Evolutionary conservation across 805 yeast genomes (phyloP), one percentile per base, ranked within the genome.

Genomic region (Starmerella sirachaensis): DNA sequence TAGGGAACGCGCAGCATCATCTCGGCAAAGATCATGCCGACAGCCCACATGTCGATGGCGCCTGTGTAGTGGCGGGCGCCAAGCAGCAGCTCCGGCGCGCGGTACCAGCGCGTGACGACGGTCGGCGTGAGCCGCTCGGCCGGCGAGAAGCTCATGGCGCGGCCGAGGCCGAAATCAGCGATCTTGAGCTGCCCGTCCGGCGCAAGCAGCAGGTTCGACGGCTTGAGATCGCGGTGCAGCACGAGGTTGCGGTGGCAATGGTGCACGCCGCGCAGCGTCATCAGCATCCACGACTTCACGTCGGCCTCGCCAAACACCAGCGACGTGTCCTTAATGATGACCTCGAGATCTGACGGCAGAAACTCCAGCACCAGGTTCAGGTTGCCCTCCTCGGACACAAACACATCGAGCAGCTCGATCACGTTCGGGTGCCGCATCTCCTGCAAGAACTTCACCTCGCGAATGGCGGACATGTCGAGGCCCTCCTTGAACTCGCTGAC

Each of bases 101-200:
- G 65, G 59, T 91, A 91, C 99, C 99, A 91, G 43, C 97, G 63
- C 2, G 99, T 91, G 1, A 91, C 98, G 4, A 91, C 99, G 46
- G 86, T 88, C 2, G 94, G 81, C 0, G 97, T 82, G 57, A 91
- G 63, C 41, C 74, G 72, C 31, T 76, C 72, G 31, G 52, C 50
- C 0, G 86, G 82, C 18, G 52, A 31, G 13, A 77, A 68, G 0
- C 93, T 88, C 41, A 83, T 63, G 2, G 86, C 72, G 45, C 98
- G 64, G 0, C 97, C 97, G 31, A 88, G 65, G 48, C 98, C 98
- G 64, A 91, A 91, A 82, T 91, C 99, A 2, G 98, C 98, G 44
- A 91, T 69, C 57, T 91, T 91, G 43, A 91, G 65, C 46, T 79
- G 76, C 1, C 99, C 98, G 42, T 71, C 72, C 0, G 94, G 91